Percentiles rank a stretch among this genome's conserved stretches.
Evolutionary conservation across 1,139 yeast species (phyloP).

Genomic region (Saccharomyces hybrid): DNA sequence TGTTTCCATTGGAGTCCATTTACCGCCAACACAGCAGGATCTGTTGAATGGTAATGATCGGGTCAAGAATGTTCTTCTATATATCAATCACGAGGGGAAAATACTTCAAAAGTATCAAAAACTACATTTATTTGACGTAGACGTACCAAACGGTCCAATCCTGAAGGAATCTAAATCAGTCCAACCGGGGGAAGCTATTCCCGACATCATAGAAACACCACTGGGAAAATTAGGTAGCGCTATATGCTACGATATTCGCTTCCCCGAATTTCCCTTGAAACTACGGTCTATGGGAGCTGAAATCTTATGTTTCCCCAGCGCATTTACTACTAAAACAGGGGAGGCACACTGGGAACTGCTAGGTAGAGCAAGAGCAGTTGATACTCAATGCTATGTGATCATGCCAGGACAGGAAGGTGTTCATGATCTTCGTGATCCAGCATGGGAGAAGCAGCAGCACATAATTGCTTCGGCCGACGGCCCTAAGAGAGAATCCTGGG

Average conservation of each 20-base stretch:
- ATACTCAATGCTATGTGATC: slow-evolving; percentile 76
- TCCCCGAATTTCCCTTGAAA: slow-evolving; percentile 70
- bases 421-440: slow-evolving; percentile 46
- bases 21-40: slow-evolving; percentile 39
- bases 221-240: slow-evolving; percentile 63
- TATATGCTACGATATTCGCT: slow-evolving; percentile 81
- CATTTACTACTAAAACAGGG: slow-evolving; percentile 88
- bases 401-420: slow-evolving; percentile 89
- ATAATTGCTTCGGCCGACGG: background rate
- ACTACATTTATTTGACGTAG: slow-evolving; percentile 83
- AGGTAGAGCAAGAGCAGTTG: slow-evolving; percentile 79
- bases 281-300: slow-evolving; percentile 69
- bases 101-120: slow-evolving; percentile 68
- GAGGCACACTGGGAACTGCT: slow-evolving; percentile 81
- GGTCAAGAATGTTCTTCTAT: slow-evolving; percentile 64
- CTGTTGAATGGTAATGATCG: slow-evolving; percentile 28
- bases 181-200: slow-evolving; percentile 58
- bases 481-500: slow-evolving; percentile 53
- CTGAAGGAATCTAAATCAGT: slow-evolving; percentile 71
- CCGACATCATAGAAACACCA: slow-evolving; percentile 51
- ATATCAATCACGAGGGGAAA: slow-evolving; percentile 59
- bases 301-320: slow-evolving; percentile 75
- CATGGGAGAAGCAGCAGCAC: slow-evolving; percentile 17
- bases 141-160: slow-evolving; percentile 65
- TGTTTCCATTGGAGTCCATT: slow-evolving; percentile 75